Evolutionary conservation across 306 rosid species (phyloP), one percentile per base, ranked within the genome.

Genomic region (Mimosa pudica): DNA sequence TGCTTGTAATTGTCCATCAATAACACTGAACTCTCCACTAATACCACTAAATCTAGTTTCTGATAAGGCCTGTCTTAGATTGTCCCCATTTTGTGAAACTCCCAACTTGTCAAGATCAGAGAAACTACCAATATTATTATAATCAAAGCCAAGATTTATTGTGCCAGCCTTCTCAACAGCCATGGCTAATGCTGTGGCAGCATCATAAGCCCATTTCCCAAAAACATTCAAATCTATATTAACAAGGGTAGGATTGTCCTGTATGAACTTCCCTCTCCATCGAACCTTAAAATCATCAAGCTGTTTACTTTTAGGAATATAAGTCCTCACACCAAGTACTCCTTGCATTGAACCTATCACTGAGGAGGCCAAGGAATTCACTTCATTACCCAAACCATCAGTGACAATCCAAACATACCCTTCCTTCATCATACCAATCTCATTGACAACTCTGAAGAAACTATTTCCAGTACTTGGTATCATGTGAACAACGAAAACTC

Each of bases 401-500:
- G 90, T 87, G 7, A 84, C 52, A 52, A 92, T 88, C 97, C 97
- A 92, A 79, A 80, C 88, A 82, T 76, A 88, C 0, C 90, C 88
- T 73, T 77, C 7, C 0, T 6, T 6, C 91, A 89, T 88, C 91
- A 89, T 84, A 10, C 97, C 97, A 47, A 78, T 86, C 42, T 82
- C 70, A 0, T 58, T 47, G 1, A 93, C 94, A 20, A 82, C 68
- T 12, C 51, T 13, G 12, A 92, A 88, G 2, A 92, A 11, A 2
- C 79, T 76, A 85, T 71, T 60, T 1, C 90, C 89, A 1, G 86
- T 71, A 38, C 0, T 0, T 1, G 75, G 30, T 1, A 41, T 0
- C 90, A 90, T 84, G 74, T 92, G 94, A 18, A 86, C 87, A 33
- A 92, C 57, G 54, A 90, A 90, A n/a, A 92, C 90, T 74, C 87